Evolutionary conservation across 176 grass and related monocot genomes (phyloP).

Genomic region (Tillandsia fasciculata): DNA sequence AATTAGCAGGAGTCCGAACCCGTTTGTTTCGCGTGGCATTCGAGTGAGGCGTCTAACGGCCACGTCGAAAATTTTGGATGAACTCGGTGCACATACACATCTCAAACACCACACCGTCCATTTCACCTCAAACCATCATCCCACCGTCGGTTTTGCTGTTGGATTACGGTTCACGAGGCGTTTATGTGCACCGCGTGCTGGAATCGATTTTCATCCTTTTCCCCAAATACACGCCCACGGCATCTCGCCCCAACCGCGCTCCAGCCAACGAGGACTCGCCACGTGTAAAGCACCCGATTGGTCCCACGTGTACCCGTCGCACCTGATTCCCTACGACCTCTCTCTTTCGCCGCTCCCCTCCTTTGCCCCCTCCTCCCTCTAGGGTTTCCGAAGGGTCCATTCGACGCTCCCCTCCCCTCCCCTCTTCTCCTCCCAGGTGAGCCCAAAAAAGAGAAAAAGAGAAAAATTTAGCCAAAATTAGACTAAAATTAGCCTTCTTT

Average conservation of each 20-base stretch:
- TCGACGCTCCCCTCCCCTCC: background rate
- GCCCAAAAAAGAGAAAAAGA: constrained; percentile 5
- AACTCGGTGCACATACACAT: too few species aligned
- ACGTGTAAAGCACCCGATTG: constrained; percentile 20
- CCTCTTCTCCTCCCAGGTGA: background rate
- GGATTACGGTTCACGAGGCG: too few species aligned
- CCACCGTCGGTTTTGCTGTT: too few species aligned
- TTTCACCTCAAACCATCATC: too few species aligned
- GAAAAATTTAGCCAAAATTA: constrained; percentile 3
- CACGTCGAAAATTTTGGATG: too few species aligned
- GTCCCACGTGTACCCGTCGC: constrained; percentile 4
- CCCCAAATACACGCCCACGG: too few species aligned
- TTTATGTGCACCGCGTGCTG: too few species aligned
- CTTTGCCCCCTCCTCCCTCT: background rate
- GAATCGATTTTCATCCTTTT: too few species aligned
- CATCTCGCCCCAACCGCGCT: background rate
- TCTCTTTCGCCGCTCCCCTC: constrained; percentile 23
- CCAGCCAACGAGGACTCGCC: background rate
- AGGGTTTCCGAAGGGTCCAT: constrained; percentile 19
- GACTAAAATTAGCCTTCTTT: background rate
- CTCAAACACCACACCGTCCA: too few species aligned
- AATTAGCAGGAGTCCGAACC: constrained; percentile 2
- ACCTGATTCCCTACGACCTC: constrained; percentile 23
- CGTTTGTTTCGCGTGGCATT: background rate
- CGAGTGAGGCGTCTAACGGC: background rate